Evolutionary conservation across 108 stramenopile species (phyloP).

Genomic region (Skeletonema marinoi): DNA sequence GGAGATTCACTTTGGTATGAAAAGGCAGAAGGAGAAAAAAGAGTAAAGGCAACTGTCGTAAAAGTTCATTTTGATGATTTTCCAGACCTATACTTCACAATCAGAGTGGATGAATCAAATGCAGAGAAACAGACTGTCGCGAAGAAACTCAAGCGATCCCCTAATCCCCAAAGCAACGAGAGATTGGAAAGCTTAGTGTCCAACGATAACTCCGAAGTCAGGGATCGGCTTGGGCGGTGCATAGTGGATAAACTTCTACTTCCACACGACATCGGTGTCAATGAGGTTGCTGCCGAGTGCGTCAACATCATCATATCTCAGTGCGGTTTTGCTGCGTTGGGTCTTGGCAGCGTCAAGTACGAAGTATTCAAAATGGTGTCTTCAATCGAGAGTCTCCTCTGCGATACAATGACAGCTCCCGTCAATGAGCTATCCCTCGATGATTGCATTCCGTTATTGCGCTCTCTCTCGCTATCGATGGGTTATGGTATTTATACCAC

Average conservation of each 20-base stretch:
- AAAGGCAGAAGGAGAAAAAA: conserved; percentile 38
- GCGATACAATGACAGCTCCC: conserved; percentile 4
- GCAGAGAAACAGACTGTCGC: conserved; percentile 72
- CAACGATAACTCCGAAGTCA: not conserved
- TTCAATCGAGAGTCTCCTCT: conserved; percentile 27
- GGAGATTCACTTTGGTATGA: conserved; percentile 73
- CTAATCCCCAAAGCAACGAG: conserved; percentile 8
- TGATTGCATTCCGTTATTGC: conserved; percentile 14
- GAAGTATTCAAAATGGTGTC: conserved; percentile 52
- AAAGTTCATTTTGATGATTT: conserved; percentile 78
- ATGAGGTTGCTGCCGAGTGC: conserved; percentile 45
- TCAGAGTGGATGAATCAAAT: conserved; percentile 37
- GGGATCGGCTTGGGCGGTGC: conserved; percentile 25
- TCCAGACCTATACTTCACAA: conserved; percentile 72
- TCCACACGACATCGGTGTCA: conserved; percentile 9
- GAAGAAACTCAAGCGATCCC: conserved; percentile 45
- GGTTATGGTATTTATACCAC: conserved; percentile 51
- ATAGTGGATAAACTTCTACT: conserved; percentile 50
- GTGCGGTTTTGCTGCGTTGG: conserved; percentile 54
- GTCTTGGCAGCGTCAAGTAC: conserved; percentile 73
- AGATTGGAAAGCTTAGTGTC: not conserved
- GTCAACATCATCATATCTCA: conserved; percentile 63
- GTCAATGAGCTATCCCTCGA: conserved; percentile 2
- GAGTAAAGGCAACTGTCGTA: conserved; percentile 49
- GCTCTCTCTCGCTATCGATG: conserved; percentile 47